A percentile compares a stretch with the other conserved stretches of the same genome.
phyloP scores from a whole-genome alignment of 441 rosid species.

The Croton laevigatus region DNA sequence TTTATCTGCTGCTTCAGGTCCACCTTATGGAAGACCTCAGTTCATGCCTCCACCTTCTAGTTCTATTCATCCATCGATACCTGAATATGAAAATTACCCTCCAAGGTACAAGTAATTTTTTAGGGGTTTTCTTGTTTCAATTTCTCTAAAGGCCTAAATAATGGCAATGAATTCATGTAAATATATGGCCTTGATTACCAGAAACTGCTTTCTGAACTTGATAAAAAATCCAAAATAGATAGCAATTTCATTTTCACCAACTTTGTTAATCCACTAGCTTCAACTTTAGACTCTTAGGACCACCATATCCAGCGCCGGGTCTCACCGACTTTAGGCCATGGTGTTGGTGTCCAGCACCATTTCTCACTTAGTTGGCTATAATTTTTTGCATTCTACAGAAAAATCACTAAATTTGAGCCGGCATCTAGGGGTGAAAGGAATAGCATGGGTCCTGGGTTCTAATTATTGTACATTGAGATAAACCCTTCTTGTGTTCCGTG shows the following conservation, averaged over 20 bases:
- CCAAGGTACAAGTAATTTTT: conserved; percentile 10
- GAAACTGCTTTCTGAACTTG: neutral
- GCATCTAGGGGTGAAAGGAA: neutral
- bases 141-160: neutral
- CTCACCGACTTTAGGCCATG: too few species aligned
- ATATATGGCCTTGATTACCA: neutral
- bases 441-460: conserved; percentile 3
- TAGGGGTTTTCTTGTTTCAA: neutral
- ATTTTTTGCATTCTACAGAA: neutral
- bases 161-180: neutral
- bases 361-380: neutral
- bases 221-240: neutral
- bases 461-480: conserved; percentile 6
- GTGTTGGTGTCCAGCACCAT: too few species aligned
- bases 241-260: neutral
- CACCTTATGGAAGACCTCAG: conserved; percentile 4
- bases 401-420: neutral
- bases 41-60: neutral
- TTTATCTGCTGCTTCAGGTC: conserved; percentile 17
- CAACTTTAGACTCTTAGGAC: too few species aligned
- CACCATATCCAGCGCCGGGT: too few species aligned
- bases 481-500: neutral
- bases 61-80: neutral
- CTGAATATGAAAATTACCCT: conserved; percentile 7
- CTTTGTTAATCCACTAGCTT: too few species aligned